Conservation (phyloP, 2,329 filamentous ascomycete species). For the Drechslerella dactyloides region DNA sequence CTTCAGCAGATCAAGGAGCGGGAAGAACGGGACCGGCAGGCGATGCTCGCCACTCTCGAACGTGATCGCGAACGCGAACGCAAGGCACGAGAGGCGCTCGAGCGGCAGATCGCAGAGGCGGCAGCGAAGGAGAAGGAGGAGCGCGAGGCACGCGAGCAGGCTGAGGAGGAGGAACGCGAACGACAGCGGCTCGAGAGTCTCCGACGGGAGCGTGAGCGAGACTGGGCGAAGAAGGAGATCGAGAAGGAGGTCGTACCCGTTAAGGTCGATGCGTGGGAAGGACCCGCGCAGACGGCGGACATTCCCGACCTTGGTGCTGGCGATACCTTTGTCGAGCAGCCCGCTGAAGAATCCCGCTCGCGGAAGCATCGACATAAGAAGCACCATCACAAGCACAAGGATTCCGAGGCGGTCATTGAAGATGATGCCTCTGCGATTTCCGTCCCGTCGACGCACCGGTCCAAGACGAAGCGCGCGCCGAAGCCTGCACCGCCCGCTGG, state of each 20-base stretch:
- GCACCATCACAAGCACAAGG: conserved; percentile 50
- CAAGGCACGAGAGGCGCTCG: conserved; percentile 53
- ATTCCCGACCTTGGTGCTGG: conserved; percentile 59
- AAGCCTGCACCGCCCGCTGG: not conserved
- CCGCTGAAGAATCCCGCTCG: conserved; percentile 50
- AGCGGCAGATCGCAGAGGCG: conserved; percentile 47
- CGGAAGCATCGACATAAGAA: conserved; percentile 56
- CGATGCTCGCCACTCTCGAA: conserved; percentile 46
- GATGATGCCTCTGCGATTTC: conserved; percentile 29
- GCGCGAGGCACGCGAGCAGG: conserved; percentile 59
- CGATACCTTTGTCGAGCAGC: conserved; percentile 50
- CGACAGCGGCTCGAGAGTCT: conserved; percentile 53
- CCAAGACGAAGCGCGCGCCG: conserved; percentile 34
- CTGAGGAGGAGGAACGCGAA: conserved; percentile 58
- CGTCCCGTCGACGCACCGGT: conserved; percentile 21
- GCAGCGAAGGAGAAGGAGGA: conserved; percentile 58
- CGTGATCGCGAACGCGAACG: conserved; percentile 52
- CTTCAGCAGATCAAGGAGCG: conserved; percentile 48
- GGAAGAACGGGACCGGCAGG: conserved; percentile 45
- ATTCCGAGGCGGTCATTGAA: conserved; percentile 46
- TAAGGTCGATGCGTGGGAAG: conserved; percentile 53
- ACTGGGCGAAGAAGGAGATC: conserved; percentile 56
- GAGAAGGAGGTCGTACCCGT: conserved; percentile 56
- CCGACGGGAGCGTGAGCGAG: conserved; percentile 53
- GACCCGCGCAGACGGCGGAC: conserved; percentile 44